phyloP scores from a whole-genome alignment of 2,329 filamentous ascomycete species.

The Talaromyces pinophilus region DNA sequence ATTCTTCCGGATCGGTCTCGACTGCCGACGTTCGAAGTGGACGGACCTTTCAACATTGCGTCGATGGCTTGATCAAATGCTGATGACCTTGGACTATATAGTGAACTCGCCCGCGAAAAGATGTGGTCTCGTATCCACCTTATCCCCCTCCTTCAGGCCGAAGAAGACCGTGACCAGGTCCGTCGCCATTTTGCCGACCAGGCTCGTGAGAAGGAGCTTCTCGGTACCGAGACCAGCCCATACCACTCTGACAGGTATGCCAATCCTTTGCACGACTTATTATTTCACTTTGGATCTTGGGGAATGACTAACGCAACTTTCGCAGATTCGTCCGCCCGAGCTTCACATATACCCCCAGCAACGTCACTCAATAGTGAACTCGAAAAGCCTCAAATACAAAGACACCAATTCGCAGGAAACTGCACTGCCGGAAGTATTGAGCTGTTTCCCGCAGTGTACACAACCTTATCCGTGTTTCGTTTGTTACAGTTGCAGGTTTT shows the following conservation, averaged over 20 bases:
- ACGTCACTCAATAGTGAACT: slow-evolving; percentile 57
- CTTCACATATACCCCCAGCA: slow-evolving; percentile 69
- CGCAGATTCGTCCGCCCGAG: slow-evolving; percentile 78
- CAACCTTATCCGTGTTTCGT: neutral
- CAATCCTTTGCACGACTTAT: no score
- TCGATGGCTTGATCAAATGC: neutral
- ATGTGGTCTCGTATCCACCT: slow-evolving; percentile 97
- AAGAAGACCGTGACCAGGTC: slow-evolving; percentile 94
- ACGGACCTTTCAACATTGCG: neutral
- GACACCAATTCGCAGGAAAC: neutral
- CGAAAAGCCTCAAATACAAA: neutral
- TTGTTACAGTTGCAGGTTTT: neutral
- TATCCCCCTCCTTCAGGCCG: slow-evolving; percentile 89
- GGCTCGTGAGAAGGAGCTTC: slow-evolving; percentile 83
- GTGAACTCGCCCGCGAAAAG: slow-evolving; percentile 93
- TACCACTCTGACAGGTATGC: slow-evolving; percentile 82
- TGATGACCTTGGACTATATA: slow-evolving; percentile 40
- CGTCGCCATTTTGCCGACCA: slow-evolving; percentile 82
- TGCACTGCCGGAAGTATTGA: neutral
- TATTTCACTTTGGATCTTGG: no score
- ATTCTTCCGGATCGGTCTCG: neutral
- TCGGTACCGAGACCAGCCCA: slow-evolving; percentile 79
- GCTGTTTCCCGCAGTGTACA: neutral
- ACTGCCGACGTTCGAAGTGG: neutral
- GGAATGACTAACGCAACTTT: neutral